Conservation (phyloP, 2,329 filamentous ascomycete species). For the Exophiala sp. region DNA sequence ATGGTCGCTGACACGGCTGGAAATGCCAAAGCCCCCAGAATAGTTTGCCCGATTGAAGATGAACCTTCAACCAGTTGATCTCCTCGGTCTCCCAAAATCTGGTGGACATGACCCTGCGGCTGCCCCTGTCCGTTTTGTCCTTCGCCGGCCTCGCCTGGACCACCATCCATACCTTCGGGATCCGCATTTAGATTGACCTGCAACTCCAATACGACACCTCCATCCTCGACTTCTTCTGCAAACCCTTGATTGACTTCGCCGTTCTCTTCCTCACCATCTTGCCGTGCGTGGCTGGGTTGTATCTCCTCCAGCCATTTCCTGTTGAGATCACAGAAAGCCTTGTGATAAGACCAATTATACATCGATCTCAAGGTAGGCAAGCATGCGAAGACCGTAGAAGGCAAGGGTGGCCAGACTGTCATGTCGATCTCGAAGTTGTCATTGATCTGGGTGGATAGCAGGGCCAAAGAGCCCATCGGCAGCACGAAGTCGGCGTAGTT, state of each 20-base stretch:
- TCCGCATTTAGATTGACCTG: conserved; percentile 47
- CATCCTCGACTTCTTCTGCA: conserved; percentile 34
- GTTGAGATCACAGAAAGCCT: conserved; percentile 53
- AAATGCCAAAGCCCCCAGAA: conserved; percentile 68
- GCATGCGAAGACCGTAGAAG: conserved; percentile 59
- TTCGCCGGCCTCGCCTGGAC: conserved; percentile 28
- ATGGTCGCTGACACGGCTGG: conserved; percentile 72
- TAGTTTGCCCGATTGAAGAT: conserved; percentile 51
- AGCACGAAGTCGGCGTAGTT: conserved; percentile 58
- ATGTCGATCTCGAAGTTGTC: conserved; percentile 44
- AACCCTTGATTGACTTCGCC: conserved; percentile 31
- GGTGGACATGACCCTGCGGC: conserved; percentile 29
- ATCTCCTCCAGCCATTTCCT: conserved; percentile 58
- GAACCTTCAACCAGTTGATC: conserved; percentile 50
- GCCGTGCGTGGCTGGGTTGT: conserved; percentile 47
- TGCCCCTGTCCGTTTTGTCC: conserved; percentile 4
- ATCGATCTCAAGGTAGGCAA: conserved; percentile 60
- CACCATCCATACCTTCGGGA: conserved; percentile 38
- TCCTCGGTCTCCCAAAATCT: conserved; percentile 31
- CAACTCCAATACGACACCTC: conserved; percentile 45
- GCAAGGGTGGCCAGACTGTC: conserved; percentile 60
- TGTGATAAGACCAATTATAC: conserved; percentile 59
- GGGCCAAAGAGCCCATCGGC: conserved; percentile 56
- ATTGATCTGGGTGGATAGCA: conserved; percentile 45
- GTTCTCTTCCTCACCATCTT: conserved; percentile 31